These are phyloP conservation scores for Calonectria leucothoes DNA, from an alignment of 2,329 filamentous ascomycete species.

Conservation along the genomic window DNA sequence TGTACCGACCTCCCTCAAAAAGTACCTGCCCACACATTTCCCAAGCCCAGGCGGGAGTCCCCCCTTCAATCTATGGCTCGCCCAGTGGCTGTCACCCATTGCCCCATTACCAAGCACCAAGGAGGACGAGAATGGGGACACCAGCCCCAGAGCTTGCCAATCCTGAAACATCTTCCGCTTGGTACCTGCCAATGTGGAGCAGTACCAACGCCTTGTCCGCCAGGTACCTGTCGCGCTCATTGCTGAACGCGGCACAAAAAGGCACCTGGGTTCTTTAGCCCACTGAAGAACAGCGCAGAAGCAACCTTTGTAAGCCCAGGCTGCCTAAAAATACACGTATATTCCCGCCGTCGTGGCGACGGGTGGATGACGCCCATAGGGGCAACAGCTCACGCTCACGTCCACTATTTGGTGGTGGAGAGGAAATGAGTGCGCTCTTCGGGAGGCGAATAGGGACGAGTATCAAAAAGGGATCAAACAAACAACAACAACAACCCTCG, in stretches of 20 bases:
- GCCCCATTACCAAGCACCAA: constrained; percentile 20
- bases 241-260: neutral
- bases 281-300: neutral
- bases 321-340: neutral
- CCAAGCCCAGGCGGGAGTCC: neutral
- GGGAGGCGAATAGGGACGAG: neutral
- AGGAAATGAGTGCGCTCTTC: neutral
- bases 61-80: constrained; percentile 8
- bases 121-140: neutral
- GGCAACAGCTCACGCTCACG: neutral
- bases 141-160: constrained; percentile 12
- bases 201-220: neutral
- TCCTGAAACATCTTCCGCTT: constrained; percentile 16
- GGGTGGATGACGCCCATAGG: neutral
- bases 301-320: neutral
- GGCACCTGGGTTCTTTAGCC: neutral
- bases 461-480: neutral
- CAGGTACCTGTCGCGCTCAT: constrained; percentile 3
- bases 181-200: constrained; percentile 9
- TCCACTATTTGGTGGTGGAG: neutral
- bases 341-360: neutral
- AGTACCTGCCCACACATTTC: constrained; percentile 13
- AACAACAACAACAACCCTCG: neutral
- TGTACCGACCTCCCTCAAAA: constrained; percentile 17
- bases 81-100: constrained; percentile 4